Evolutionary conservation across 2,329 filamentous ascomycete genomes (phyloP), one percentile per base, ranked within the genome.

Genomic region (Whalleya microplaca): DNA sequence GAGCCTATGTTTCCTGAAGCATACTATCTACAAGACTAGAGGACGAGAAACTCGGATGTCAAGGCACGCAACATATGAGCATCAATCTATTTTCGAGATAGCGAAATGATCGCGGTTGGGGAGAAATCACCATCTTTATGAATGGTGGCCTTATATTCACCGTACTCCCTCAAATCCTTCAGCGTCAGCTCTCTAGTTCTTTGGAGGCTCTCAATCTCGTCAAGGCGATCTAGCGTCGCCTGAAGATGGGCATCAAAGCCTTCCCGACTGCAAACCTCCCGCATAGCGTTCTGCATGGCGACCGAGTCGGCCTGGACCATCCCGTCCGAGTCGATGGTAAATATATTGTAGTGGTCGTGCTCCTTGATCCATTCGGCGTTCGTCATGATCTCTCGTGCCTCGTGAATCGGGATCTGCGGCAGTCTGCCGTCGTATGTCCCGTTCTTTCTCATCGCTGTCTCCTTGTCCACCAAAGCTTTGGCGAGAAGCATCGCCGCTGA

Each of bases 401-500:
- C 70, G 64, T 80, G 78, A 6, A 80, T 69, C 3, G 78, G 76
- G 14, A 84, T 76, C 56, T 81, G 74, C 1, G 82, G 81, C 2
- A 84, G 72, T 37, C 80, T 76, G 61, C 81, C 80, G 48, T 64
- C 63, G 42, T 61, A 57, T 6, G 51, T 55, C 5, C 53, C 62
- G 37, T 49, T 59, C 27, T 44, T 57, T 54, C 55, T 62, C 64
- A 63, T 70, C 21, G 21, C 75, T 45, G 76, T 72, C 60, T 80
- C 79, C 52, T 72, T 73, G 44, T 82, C 79, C 46, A 84, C 77
- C 16, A 85, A 74, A 1, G 80, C 80, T 62, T 82, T 80, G n/a
- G 82, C 82, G 1, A 85, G 73, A 5, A 85, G 78, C 80, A 84
- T 84, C 7, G 82, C 82, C 5, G 82, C 81, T 8, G 80, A 80